Evolutionary conservation across 768 basidiomycete genomes (phyloP).

Genomic region (Termitomyces sp.): DNA sequence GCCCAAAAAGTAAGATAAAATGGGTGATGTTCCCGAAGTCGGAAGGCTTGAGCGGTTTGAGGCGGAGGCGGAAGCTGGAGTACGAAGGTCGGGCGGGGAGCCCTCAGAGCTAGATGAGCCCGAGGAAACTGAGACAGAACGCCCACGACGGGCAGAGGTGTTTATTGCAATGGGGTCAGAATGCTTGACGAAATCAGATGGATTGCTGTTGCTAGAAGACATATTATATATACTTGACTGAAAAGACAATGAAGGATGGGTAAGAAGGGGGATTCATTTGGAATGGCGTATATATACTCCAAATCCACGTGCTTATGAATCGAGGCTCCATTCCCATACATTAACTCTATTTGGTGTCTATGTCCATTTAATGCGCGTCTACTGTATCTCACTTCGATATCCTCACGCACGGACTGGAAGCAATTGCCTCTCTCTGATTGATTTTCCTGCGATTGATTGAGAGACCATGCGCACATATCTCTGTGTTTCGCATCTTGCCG

Average conservation of each 20-base stretch:
- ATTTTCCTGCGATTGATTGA: background rate
- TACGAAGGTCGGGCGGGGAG: conserved; percentile 46
- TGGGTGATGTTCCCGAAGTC: conserved; percentile 63
- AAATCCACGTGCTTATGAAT: conserved; percentile 11
- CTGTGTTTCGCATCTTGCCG: background rate
- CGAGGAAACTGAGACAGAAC: conserved; percentile 62
- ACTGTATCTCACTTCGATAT: background rate
- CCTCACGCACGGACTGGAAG: background rate
- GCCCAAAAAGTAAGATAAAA: conserved; percentile 62
- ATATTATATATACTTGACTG: conserved; percentile 12
- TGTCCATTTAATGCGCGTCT: background rate
- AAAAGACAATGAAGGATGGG: conserved; percentile 15
- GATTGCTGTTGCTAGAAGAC: conserved; percentile 22
- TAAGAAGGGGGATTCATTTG: conserved; percentile 7
- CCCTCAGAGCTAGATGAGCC: conserved; percentile 48
- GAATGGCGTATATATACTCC: conserved; percentile 19
- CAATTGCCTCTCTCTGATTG: background rate
- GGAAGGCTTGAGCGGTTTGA: conserved; percentile 39
- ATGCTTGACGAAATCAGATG: conserved; percentile 29
- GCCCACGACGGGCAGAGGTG: conserved; percentile 36
- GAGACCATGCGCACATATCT: background rate
- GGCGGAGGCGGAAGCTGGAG: conserved; percentile 42
- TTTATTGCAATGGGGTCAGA: conserved; percentile 65
- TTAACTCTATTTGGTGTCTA: background rate
- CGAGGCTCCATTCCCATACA: conserved; percentile 2